Conservation (phyloP, 108 stramenopile genomes). For the Epithemia pelagica region DNA sequence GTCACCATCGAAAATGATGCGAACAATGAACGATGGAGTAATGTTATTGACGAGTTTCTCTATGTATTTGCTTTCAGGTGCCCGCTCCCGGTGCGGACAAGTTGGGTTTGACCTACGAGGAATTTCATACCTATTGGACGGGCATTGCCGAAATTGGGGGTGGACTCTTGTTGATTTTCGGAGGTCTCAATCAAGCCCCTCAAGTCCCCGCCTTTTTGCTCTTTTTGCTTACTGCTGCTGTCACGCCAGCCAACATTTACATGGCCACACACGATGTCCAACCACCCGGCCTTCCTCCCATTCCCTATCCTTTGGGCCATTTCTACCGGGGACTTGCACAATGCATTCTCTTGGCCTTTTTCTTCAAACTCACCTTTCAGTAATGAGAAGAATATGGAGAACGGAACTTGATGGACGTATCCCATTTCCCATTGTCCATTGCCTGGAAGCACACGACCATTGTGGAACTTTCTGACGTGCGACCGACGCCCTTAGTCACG, state of each 20-base stretch:
- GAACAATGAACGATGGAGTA: no score
- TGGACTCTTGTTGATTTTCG: conserved; percentile 41
- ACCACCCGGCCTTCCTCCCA: conserved; percentile 33
- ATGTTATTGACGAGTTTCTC: no score
- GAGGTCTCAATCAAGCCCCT: conserved; percentile 17
- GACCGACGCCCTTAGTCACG: no score
- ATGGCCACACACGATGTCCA: conserved; percentile 85
- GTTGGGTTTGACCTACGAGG: conserved; percentile 57
- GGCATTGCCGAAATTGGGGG: conserved; percentile 74
- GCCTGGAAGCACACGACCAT: no score
- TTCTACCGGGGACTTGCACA: conserved; percentile 55
- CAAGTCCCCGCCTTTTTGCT: conserved; percentile 51
- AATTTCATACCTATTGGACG: conserved; percentile 81
- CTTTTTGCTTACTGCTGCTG: conserved; percentile 50
- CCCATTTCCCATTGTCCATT: no score
- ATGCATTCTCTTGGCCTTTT: conserved; percentile 57
- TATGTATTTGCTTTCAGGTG: no score
- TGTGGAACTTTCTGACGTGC: no score
- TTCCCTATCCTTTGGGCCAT: conserved; percentile 67
- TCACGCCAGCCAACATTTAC: conserved; percentile 88
- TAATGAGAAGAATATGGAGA: conserved; percentile 13
- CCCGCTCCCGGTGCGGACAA: conserved; percentile 61
- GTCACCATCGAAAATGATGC: no score
- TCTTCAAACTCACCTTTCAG: conserved; percentile 69
- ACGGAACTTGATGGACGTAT: not conserved